Evolutionary conservation across 257 asterid species (phyloP).

Genomic region (Nicotiana undulata): DNA sequence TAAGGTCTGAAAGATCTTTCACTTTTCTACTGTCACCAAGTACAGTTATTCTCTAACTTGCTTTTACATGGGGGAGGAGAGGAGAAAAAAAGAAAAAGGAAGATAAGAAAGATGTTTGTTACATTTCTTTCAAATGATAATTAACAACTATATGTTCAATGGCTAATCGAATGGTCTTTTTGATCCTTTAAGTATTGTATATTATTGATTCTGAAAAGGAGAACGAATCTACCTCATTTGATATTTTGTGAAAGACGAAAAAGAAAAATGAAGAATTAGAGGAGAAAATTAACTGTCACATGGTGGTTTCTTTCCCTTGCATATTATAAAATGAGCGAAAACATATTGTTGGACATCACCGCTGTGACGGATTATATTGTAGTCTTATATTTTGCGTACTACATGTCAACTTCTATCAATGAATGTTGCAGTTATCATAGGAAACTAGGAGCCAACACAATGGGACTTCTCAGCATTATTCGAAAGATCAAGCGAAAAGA

Average conservation of each 20-base stretch:
- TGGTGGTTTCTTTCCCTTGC: background rate
- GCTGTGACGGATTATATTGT: background rate
- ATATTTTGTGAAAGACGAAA: background rate
- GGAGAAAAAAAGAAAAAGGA: background rate
- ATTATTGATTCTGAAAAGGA: background rate
- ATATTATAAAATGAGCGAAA: background rate
- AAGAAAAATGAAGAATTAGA: background rate
- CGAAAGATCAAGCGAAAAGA: slow-evolving; percentile 92
- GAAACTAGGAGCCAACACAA: slow-evolving; percentile 8
- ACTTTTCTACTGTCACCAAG: background rate
- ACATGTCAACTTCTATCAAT: background rate
- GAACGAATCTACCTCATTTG: background rate
- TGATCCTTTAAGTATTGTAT: background rate
- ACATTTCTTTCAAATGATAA: background rate
- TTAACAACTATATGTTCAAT: background rate
- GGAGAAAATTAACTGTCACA: background rate
- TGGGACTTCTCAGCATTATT: slow-evolving; percentile 88
- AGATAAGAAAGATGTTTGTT: background rate
- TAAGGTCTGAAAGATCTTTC: background rate
- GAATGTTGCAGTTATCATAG: background rate
- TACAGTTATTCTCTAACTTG: background rate
- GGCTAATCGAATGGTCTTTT: background rate
- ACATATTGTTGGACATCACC: background rate
- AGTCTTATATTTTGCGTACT: background rate
- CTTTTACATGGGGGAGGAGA: background rate